Percentiles rank a stretch among this genome's conserved stretches.
phyloP scores from a whole-genome alignment of 257 asterid species.

The Thymus quinquecostatus region DNA sequence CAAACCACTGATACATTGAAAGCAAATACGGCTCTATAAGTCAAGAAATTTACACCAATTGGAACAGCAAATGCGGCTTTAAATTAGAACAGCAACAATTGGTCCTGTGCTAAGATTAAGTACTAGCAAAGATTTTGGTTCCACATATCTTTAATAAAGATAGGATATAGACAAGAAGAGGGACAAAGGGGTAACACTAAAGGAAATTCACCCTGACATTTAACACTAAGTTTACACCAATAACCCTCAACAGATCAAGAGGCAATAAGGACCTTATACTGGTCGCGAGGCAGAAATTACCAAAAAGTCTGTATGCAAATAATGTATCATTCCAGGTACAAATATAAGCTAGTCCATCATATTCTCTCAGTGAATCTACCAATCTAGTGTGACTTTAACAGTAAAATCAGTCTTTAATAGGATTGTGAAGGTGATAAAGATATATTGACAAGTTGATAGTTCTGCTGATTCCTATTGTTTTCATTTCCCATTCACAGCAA shows the following conservation, averaged over 20 bases:
- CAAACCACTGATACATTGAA: not conserved
- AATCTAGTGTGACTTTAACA: slow-evolving; percentile 1
- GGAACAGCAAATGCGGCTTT: no score
- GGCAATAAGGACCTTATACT: not conserved
- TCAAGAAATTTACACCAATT: not conserved
- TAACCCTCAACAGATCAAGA: not conserved
- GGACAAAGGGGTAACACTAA: no score
- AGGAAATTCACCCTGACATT: no score
- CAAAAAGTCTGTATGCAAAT: slow-evolving; percentile 8
- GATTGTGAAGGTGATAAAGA: slow-evolving; percentile 3
- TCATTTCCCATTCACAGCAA: slow-evolving; percentile 2
- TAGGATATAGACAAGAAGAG: no score
- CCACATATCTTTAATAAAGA: no score
- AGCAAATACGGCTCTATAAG: slow-evolving; percentile 1
- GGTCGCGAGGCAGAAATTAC: slow-evolving; percentile 5
- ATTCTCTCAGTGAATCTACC: not conserved
- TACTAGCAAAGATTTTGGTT: no score
- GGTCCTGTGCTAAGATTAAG: no score
- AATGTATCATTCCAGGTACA: not conserved
- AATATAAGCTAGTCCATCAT: not conserved
- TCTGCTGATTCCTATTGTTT: not conserved
- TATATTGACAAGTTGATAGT: not conserved
- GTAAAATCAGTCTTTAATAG: not conserved
- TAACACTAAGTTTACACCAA: no score
- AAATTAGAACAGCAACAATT: no score